A percentile compares a stretch with the other conserved stretches of the same genome.
Evolutionary conservation across 192 early-diverging fungal species (phyloP).

Genomic region (Jimgerdemannia flammicorona): DNA sequence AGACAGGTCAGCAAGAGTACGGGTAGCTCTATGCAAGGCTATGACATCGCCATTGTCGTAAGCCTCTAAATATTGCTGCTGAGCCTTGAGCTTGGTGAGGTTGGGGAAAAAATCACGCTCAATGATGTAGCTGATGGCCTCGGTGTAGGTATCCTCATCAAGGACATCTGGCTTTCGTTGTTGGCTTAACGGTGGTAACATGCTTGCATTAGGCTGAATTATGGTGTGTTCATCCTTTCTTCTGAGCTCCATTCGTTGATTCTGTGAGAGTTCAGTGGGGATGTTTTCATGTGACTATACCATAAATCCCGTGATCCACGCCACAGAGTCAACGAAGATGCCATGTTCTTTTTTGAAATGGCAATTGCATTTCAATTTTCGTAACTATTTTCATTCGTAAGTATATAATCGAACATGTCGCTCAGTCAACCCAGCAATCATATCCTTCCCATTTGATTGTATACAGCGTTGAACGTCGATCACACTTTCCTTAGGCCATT

Average conservation of each 20-base stretch:
- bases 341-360: too few relatives aligned
- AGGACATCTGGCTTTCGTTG: slow-evolving; percentile 34
- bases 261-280: too few relatives aligned
- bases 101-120: slow-evolving; percentile 82
- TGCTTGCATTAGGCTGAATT: too few relatives aligned
- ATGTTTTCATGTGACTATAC: too few relatives aligned
- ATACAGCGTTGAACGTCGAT: background rate
- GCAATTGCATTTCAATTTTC: too few relatives aligned
- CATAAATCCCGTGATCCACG: too few relatives aligned
- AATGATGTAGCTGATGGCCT: slow-evolving; percentile 71
- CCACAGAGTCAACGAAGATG: too few relatives aligned
- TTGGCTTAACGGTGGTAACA: background rate
- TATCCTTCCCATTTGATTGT: background rate
- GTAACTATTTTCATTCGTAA: background rate
- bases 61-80: slow-evolving; percentile 55
- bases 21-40: slow-evolving; percentile 18
- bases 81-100: slow-evolving; percentile 44
- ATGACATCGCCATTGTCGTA: slow-evolving; percentile 35
- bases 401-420: background rate
- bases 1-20: slow-evolving; percentile 14
- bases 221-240: too few relatives aligned
- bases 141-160: slow-evolving; percentile 79
- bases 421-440: background rate
- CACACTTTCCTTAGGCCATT: background rate
- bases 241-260: too few relatives aligned